These are phyloP conservation scores for Casuarina equisetifolia DNA, from an alignment of 306 rosid genomes.

Conservation along the genomic window DNA sequence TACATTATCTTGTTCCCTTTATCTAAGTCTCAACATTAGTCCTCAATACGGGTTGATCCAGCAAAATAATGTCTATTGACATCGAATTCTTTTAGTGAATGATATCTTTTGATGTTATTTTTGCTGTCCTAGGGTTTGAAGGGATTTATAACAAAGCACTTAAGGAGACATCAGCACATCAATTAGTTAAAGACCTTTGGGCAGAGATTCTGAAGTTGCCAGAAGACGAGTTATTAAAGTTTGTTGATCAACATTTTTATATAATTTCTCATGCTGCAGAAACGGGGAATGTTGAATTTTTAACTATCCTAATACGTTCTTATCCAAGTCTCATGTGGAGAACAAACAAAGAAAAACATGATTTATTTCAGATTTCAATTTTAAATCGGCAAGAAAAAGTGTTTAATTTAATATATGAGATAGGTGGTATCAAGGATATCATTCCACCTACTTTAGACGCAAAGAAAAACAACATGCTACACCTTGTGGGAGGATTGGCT, in stretches of 20 bases:
- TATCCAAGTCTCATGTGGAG: conserved; percentile 27
- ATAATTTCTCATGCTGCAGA: conserved; percentile 22
- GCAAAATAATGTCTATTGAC: background rate
- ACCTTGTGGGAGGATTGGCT: conserved; percentile 23
- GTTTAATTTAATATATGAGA: conserved; percentile 19
- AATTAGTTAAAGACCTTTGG: conserved; percentile 25
- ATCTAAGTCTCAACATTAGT: too few species aligned
- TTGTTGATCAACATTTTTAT: conserved; percentile 4
- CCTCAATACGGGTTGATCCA: too few species aligned
- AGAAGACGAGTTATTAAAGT: background rate
- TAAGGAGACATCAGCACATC: conserved; percentile 11
- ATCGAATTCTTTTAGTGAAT: background rate
- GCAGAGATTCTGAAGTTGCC: background rate
- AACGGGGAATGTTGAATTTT: conserved; percentile 31
- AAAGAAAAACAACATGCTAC: conserved; percentile 10
- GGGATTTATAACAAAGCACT: background rate
- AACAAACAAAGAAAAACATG: background rate
- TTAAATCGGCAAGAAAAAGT: conserved; percentile 21
- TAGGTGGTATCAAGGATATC: conserved; percentile 16
- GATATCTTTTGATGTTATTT: background rate
- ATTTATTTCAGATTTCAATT: conserved; percentile 25
- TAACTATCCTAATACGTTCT: conserved; percentile 10
- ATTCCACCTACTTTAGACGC: background rate
- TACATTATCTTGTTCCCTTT: too few species aligned
- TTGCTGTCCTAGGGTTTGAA: background rate